Evolutionary conservation across 495 filamentous ascomycete species (phyloP).

Genomic region (Evernia prunastri): DNA sequence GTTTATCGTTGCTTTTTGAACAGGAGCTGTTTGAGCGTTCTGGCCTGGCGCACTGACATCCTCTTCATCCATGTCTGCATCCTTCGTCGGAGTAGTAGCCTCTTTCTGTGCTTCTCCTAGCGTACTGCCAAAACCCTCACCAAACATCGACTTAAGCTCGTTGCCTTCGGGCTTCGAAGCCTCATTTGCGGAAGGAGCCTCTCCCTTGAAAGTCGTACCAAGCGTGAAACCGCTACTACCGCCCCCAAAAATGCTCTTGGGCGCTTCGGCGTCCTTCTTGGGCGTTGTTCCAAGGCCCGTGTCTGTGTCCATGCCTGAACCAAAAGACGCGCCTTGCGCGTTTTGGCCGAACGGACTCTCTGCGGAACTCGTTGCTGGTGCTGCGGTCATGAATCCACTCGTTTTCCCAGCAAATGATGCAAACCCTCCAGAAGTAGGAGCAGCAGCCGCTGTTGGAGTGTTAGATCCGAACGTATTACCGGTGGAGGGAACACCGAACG

Average conservation of each 20-base stretch:
- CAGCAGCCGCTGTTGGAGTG: constrained; percentile 7
- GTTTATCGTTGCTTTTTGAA: constrained; percentile 25
- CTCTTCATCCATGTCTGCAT: constrained; percentile 52
- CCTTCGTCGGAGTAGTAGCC: constrained; percentile 44
- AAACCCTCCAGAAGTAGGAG: constrained; percentile 44
- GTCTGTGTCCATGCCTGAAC: constrained; percentile 34
- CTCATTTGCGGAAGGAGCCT: constrained; percentile 58
- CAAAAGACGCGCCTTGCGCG: constrained; percentile 27
- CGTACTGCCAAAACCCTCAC: constrained; percentile 46
- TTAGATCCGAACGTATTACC: constrained; percentile 12
- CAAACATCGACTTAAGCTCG: constrained; percentile 47
- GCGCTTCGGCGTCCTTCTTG: constrained; percentile 34
- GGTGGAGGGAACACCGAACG: constrained; percentile 24
- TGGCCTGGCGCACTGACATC: constrained; percentile 35
- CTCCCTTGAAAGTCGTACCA: constrained; percentile 73
- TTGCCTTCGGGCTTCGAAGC: constrained; percentile 42
- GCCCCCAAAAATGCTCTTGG: constrained; percentile 47
- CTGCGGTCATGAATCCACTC: constrained; percentile 49
- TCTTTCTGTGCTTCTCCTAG: constrained; percentile 43
- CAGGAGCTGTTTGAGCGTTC: constrained; percentile 27
- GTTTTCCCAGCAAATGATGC: constrained; percentile 50
- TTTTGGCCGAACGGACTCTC: constrained; percentile 28
- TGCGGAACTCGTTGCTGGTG: constrained; percentile 25
- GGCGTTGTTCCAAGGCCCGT: constrained; percentile 33
- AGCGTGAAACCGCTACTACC: constrained; percentile 58